A percentile compares a stretch with the other conserved stretches of the same genome.
phyloP scores from a whole-genome alignment of 1,139 yeast species.

The Yamadazyma oceani region DNA sequence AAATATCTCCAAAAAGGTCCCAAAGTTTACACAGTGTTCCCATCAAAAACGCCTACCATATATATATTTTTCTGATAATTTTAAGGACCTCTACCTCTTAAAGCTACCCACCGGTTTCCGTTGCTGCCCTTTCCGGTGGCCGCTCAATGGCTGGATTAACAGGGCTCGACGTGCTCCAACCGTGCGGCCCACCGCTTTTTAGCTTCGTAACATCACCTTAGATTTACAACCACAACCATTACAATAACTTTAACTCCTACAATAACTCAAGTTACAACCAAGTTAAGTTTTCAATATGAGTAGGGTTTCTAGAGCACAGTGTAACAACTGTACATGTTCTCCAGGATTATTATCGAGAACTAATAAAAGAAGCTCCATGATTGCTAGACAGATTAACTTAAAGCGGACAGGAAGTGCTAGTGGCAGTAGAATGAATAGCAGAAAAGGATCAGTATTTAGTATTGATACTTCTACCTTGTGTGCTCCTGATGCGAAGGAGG shows the following conservation, averaged over 20 bases:
- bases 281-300: conserved; percentile 15
- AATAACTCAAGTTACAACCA: no score
- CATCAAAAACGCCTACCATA: conserved; percentile 2
- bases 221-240: no score
- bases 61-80: no score
- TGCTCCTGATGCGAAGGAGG: conserved; percentile 45
- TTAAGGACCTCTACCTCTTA: no score
- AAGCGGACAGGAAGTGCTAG: conserved; percentile 27
- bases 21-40: no score
- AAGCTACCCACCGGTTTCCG: no score
- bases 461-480: conserved; percentile 47
- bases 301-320: conserved; percentile 46
- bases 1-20: no score
- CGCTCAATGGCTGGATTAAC: no score
- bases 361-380: conserved; percentile 51
- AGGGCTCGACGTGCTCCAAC: not conserved
- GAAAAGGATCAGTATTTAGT: conserved; percentile 51
- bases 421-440: conserved; percentile 30
- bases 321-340: conserved; percentile 78
- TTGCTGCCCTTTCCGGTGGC: no score
- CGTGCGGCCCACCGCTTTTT: not conserved
- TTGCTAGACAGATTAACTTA: conserved; percentile 50
- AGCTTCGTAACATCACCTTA: no score
- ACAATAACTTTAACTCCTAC: no score
- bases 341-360: conserved; percentile 75